Evolutionary conservation across 2,329 filamentous ascomycete species (phyloP).

Genomic region (Curvularia eragrostidis): DNA sequence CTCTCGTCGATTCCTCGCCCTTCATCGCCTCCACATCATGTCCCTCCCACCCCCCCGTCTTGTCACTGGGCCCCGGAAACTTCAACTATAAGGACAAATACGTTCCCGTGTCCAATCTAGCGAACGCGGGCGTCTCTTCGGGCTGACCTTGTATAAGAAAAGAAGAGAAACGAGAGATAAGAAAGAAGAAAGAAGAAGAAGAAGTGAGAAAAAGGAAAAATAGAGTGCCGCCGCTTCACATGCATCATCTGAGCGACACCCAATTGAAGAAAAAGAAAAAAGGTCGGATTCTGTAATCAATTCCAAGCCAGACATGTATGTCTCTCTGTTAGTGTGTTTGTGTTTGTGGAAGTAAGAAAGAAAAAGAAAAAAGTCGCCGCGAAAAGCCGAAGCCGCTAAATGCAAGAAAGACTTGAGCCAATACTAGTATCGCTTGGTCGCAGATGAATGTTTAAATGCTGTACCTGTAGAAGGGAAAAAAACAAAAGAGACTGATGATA

Average conservation of each 20-base stretch:
- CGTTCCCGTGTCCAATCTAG: not conserved
- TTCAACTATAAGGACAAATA: not conserved
- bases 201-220: not conserved
- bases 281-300: not conserved
- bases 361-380: not conserved
- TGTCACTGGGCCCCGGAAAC: not conserved
- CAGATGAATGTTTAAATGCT: conserved; percentile 3
- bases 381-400: conserved; percentile 3
- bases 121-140: not conserved
- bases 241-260: not conserved
- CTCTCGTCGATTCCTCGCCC: not conserved
- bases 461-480: conserved; percentile 6
- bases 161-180: not conserved
- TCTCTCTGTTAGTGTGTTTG: no score
- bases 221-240: not conserved
- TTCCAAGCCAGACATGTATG: not conserved
- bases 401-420: conserved; percentile 2
- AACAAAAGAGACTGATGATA: conserved; percentile 2
- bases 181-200: not conserved
- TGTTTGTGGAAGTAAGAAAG: not conserved
- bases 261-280: not conserved
- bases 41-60: not conserved
- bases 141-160: not conserved
- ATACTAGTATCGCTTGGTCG: not conserved
- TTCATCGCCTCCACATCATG: not conserved